Conservation (phyloP, 495 filamentous ascomycete species). For the Penicillium flavigenum region DNA sequence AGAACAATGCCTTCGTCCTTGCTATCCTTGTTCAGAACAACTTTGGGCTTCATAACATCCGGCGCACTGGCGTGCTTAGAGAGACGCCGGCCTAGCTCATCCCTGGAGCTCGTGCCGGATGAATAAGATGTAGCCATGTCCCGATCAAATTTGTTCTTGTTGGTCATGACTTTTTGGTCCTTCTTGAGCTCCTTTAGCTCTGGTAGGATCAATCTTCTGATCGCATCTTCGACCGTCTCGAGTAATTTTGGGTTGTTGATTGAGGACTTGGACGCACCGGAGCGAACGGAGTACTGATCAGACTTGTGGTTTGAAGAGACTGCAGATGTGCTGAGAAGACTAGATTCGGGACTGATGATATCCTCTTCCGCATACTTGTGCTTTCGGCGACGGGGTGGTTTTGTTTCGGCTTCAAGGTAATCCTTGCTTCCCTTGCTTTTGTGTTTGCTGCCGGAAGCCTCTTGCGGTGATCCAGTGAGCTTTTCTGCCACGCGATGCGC, state of each 20-base stretch:
- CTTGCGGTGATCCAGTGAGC: constrained; percentile 49
- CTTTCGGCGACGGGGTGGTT: constrained; percentile 60
- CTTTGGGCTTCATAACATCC: constrained; percentile 64
- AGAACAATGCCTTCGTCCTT: constrained; percentile 59
- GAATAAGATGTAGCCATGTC: constrained; percentile 60
- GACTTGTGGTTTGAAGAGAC: constrained; percentile 69
- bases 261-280: constrained; percentile 76
- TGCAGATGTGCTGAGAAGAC: constrained; percentile 66
- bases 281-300: constrained; percentile 73
- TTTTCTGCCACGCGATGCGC: constrained; percentile 72
- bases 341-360: constrained; percentile 67
- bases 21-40: constrained; percentile 61
- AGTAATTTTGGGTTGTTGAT: constrained; percentile 96
- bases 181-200: constrained; percentile 89
- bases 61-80: constrained; percentile 71
- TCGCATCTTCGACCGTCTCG: constrained; percentile 94
- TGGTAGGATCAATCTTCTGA: constrained; percentile 84
- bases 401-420: constrained; percentile 53
- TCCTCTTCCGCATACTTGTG: constrained; percentile 64
- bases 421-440: constrained; percentile 63
- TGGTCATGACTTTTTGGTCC: constrained; percentile 70
- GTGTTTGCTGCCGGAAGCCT: constrained; percentile 49
- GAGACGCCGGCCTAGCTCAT: constrained; percentile 56
- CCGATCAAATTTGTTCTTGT: constrained; percentile 61
- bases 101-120: constrained; percentile 60